Conservation (phyloP, 2,329 filamentous ascomycete genomes). For the Trichophyton schoenleinii region DNA sequence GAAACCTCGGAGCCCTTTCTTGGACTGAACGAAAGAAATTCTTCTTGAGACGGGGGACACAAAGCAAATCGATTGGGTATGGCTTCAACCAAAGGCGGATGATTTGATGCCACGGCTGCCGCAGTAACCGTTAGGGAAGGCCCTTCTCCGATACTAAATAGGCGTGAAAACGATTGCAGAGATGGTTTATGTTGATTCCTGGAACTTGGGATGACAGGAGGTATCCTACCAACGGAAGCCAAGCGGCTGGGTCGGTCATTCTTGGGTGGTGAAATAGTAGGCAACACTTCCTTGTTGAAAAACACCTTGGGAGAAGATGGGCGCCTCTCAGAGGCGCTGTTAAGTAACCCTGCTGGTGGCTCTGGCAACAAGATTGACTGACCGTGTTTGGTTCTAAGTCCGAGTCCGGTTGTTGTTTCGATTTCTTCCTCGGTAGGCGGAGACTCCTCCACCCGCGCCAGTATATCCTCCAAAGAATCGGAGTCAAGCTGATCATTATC, state of each 20-base stretch:
- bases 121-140: conserved; percentile 28
- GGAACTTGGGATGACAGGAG: conserved; percentile 58
- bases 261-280: conserved; percentile 10
- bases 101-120: background rate
- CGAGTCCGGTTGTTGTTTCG: conserved; percentile 14
- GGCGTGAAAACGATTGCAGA: conserved; percentile 71
- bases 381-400: conserved; percentile 23
- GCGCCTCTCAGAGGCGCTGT: conserved; percentile 19
- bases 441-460: conserved; percentile 28
- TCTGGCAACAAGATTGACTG: conserved; percentile 33
- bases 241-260: conserved; percentile 49
- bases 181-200: conserved; percentile 53
- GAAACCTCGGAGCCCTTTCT: conserved; percentile 59
- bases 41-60: conserved; percentile 23
- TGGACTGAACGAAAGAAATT: conserved; percentile 64
- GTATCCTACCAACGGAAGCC: conserved; percentile 73
- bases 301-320: conserved; percentile 27
- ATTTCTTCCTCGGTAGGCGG: conserved; percentile 28
- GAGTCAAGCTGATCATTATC: conserved; percentile 33
- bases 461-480: conserved; percentile 29
- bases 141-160: conserved; percentile 48
- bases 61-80: background rate
- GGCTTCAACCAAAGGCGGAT: conserved; percentile 9
- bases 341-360: conserved; percentile 27
- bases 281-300: conserved; percentile 20